phyloP scores from a whole-genome alignment of 345 rosid genomes.

The Mangifera indica region DNA sequence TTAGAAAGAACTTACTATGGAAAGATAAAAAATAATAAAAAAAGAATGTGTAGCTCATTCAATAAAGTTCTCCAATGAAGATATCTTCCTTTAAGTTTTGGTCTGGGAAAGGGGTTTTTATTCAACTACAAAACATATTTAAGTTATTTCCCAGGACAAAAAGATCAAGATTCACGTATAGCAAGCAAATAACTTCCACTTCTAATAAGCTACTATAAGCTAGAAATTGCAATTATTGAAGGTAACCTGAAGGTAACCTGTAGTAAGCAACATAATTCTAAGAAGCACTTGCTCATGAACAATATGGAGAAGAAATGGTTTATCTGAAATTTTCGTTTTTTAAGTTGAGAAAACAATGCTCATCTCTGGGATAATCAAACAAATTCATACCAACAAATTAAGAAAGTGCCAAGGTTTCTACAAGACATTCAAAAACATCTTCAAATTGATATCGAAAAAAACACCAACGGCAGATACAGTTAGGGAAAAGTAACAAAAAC shows the following conservation, averaged over 20 bases:
- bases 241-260: not conserved
- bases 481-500: not conserved
- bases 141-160: not conserved
- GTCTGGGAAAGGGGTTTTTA: not conserved
- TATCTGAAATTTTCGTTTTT: not conserved
- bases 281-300: not conserved
- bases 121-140: not conserved
- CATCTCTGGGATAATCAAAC: not conserved
- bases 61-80: too few relatives aligned
- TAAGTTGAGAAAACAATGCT: not conserved
- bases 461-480: not conserved
- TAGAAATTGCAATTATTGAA: not conserved
- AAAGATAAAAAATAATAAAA: too few relatives aligned
- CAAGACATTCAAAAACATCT: too few relatives aligned
- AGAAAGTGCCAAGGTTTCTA: too few relatives aligned
- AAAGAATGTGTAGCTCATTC: too few relatives aligned
- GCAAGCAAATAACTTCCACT: not conserved
- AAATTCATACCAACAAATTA: not conserved
- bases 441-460: not conserved
- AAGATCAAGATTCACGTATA: not conserved
- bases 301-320: not conserved
- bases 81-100: not conserved
- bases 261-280: not conserved
- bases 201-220: not conserved
- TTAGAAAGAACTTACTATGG: not conserved